These are phyloP conservation scores for Pilobolus umbonatus DNA, from an alignment of 192 early-diverging fungal species.

Conservation along the genomic window DNA sequence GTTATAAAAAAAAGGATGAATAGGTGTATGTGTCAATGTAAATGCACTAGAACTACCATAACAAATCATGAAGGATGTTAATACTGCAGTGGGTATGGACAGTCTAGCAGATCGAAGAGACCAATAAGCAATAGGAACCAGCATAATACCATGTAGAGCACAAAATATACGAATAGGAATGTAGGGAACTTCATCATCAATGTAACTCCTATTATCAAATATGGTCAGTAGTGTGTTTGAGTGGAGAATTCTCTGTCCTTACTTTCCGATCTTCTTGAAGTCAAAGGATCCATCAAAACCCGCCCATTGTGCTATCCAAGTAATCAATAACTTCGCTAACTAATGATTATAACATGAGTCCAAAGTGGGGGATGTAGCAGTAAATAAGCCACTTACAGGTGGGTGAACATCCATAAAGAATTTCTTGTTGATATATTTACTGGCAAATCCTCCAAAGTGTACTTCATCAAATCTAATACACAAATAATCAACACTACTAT, in stretches of 20 bases:
- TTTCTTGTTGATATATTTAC: conserved; percentile 74
- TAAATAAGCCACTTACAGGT: conserved; percentile 60
- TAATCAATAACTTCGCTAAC: conserved; percentile 40
- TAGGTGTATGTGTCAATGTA: no score
- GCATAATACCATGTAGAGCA: conserved; percentile 71
- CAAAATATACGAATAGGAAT: conserved; percentile 76
- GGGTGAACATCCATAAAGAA: conserved; percentile 97
- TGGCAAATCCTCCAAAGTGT: conserved; percentile 96
- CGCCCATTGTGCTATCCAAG: conserved; percentile 60
- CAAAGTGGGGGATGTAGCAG: not conserved
- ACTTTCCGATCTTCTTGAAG: conserved; percentile 87
- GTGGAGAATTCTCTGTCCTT: conserved; percentile 22
- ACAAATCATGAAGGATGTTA: conserved; percentile 74
- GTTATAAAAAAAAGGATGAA: no score
- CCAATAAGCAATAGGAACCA: conserved; percentile 78
- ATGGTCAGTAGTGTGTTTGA: not conserved
- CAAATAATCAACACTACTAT: not conserved
- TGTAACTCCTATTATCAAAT: conserved; percentile 67
- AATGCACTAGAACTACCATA: conserved; percentile 59
- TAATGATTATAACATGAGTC: not conserved
- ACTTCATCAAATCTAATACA: conserved; percentile 88
- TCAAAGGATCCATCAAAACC: conserved; percentile 91
- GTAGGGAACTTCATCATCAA: conserved; percentile 84
- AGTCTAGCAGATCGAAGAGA: conserved; percentile 78
- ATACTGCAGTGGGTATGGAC: conserved; percentile 60